A percentile compares a stretch with the other conserved stretches of the same genome.
Conservation (phyloP, 768 basidiomycete species). For the Omphalotus guepiniiformis region DNA sequence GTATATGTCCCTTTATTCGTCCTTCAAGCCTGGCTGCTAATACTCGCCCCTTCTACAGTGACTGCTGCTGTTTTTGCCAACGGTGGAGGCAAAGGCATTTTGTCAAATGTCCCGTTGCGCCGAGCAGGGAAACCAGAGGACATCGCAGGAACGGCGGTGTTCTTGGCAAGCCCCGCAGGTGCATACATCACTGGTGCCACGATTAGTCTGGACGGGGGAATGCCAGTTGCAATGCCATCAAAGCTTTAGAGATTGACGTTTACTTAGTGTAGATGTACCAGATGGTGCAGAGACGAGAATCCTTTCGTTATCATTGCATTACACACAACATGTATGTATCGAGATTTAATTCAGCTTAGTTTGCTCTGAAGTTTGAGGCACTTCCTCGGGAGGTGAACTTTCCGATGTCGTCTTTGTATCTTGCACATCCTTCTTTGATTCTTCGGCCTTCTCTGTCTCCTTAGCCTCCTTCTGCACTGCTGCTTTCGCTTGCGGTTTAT, state of each 20-base stretch:
- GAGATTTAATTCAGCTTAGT: no score
- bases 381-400: no score
- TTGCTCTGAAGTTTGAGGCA: conserved; percentile 3
- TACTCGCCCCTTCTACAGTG: conserved; percentile 38
- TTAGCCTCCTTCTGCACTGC: not conserved
- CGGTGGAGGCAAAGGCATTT: no score
- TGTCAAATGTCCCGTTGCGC: conserved; percentile 47
- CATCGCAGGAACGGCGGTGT: conserved; percentile 59
- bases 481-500: conserved; percentile 3
- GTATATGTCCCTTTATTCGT: conserved; percentile 16
- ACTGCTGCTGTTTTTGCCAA: conserved; percentile 52
- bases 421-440: conserved; percentile 12
- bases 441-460: conserved; percentile 9
- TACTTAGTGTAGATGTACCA: no score
- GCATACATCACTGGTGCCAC: conserved; percentile 63
- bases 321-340: no score
- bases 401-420: conserved; percentile 10
- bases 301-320: no score
- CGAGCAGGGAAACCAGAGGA: conserved; percentile 63
- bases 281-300: no score
- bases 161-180: conserved; percentile 55
- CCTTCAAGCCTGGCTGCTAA: not conserved
- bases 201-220: conserved; percentile 59
- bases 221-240: conserved; percentile 35
- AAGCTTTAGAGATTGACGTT: conserved; percentile 28